Base-by-base conservation (phyloP, 441 rosid species). In the Corymbia citriodora region DNA sequence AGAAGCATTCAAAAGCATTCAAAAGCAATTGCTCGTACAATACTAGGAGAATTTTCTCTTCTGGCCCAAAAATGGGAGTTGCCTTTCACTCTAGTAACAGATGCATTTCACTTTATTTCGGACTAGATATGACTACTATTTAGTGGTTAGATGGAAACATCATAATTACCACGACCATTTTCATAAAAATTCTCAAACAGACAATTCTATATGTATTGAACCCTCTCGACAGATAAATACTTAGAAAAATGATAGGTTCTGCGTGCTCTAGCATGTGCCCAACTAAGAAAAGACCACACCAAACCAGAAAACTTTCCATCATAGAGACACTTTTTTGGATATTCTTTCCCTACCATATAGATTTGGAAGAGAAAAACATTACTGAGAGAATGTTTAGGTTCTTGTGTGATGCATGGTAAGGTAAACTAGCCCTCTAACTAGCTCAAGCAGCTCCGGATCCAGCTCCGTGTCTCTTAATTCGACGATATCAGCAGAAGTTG, bases 401-500 rank as follows among this genome's bases (percentile, higher is more conserved):
- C 6, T 59, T 59, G 65, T 59, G 65, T 59, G n/a, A 10, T 59
- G 87, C 57, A 89, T 88, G 65, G 65, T 45, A 48, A 33, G 53
- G 36, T 65, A 45, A 59, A 94, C 96, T 92, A 87, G 96, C 99
- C 99, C 99, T 94, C 96, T 95, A 16, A 96, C 95, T 7, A 96
- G 96, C 88, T 98, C 97, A 36, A 97, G 91, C 61, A 98, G 98
- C 89, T 98, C 99, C 87, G 98, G 98, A 88, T 94, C 96, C 31
- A 98, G 97, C 92, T 97, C 95, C 1, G 95, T 94, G 87, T 98
- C 98, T 88, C 99, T 94, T 83, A 97, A 89, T 90, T 95, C 96
- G 93, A 95, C 93, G 90, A 98, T 98, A 93, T 98, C 99, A 33
- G 99, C 99, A 33, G 99, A 97, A 15, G 97, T 96, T 31, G 97